Conservation (phyloP, 495 filamentous ascomycete species). For the Penicillium arizonense region DNA sequence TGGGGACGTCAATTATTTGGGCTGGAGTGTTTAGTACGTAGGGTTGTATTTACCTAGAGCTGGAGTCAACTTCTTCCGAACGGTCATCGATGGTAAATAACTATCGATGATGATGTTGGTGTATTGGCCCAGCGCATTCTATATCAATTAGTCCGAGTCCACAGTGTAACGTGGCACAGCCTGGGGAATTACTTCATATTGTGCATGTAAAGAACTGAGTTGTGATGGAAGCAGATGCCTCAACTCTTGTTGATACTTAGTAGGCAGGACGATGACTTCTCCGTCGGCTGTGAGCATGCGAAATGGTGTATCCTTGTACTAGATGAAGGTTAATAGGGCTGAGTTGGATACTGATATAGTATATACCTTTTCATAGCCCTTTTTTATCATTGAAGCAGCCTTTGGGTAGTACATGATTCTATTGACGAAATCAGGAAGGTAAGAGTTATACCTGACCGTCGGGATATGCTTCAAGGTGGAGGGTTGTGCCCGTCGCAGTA, state of each 20-base stretch:
- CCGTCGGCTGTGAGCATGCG: constrained; percentile 33
- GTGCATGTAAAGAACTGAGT: constrained; percentile 29
- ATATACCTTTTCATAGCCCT: constrained; percentile 28
- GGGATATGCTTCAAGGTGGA: constrained; percentile 20
- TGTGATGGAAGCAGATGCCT: constrained; percentile 13
- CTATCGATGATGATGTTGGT: constrained; percentile 30
- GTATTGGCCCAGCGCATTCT: constrained; percentile 34
- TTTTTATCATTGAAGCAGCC: constrained; percentile 19
- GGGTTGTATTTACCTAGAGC: constrained; percentile 15
- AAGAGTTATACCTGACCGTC: constrained; percentile 20
- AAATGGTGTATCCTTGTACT: constrained; percentile 32
- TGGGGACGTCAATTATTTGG: background rate
- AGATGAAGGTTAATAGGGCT: background rate
- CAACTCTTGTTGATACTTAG: constrained; percentile 29
- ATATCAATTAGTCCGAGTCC: background rate
- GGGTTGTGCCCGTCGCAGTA: constrained; percentile 5
- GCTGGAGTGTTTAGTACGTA: background rate
- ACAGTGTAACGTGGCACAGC: background rate
- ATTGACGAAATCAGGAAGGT: constrained; percentile 27
- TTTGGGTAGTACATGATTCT: constrained; percentile 26
- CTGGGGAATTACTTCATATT: constrained; percentile 21
- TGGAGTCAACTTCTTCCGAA: constrained; percentile 26
- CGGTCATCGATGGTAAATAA: constrained; percentile 20
- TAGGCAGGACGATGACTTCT: constrained; percentile 33
- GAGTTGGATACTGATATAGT: background rate